Base-by-base conservation (phyloP, 768 basidiomycete species). In the Baorangia bicolor region DNA sequence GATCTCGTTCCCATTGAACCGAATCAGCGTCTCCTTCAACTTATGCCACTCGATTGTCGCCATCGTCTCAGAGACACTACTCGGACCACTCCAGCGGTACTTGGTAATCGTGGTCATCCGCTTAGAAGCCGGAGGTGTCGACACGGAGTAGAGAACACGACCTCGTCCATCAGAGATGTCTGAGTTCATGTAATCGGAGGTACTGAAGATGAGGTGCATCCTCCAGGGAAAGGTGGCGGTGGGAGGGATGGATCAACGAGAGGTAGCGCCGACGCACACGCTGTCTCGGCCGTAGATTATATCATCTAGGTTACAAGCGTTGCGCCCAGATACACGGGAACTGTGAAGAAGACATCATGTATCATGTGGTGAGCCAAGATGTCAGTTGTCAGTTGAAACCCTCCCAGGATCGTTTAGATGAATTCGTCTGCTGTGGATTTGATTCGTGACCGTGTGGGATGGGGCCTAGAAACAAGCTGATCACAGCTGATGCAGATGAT, bases 11-110 rank as follows among this genome's bases (percentile, higher is more conserved):
- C 67, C 75, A 5, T 67, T 68, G 45, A 73, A 74, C 21, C 47
- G 62, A 44, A 78, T 53, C 13, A 63, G 60, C 5, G 71, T 65
- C 0, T 63, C 61, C 46, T 61, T 62, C 34, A 73, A 4, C 9
- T 49, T 21, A 16, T 67, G 70, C 69, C 73, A 75, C 35, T 75
- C 69, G 16, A 77, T 72, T 23, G 64, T 64, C n/a, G 67, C 76
- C 52, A 77, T 64, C 27, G 62, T 68, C 20, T 62, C 64, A 6
- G 65, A 43, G 20, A 61, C 62, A 25, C 56, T 55, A 20, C 41
- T 55, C 16, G 40, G 33, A 37, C 64, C 64, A 33, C 61, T 56
- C 65, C 65, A 66, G 5, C 55, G 59, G 45, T 61, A 59, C 44
- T 69, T 68, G 33, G 54, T 68, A 9, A 68, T 57, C 14, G 67